These are phyloP conservation scores for Pittosporum tobira DNA, from an alignment of 129 eudicot species.

Conservation along the genomic window DNA sequence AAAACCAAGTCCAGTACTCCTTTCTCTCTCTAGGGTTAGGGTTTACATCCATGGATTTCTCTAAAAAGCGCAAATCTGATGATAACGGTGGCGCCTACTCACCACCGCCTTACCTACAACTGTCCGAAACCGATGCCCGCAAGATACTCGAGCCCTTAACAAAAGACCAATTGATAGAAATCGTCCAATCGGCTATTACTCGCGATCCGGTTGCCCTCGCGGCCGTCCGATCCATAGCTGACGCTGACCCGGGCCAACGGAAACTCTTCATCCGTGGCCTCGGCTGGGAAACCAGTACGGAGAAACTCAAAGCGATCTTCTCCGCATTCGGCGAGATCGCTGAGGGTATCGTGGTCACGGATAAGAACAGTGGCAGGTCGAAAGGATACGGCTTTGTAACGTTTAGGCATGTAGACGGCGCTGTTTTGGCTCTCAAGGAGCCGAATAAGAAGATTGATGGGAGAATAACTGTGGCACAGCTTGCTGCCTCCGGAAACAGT, in stretches of 20 bases:
- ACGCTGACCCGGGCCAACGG: slow-evolving; percentile 50
- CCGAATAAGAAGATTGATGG: slow-evolving; percentile 94
- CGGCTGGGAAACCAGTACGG: slow-evolving; percentile 75
- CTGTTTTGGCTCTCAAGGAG: slow-evolving; percentile 51
- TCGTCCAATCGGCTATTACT: slow-evolving; percentile 53
- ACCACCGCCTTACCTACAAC: slow-evolving; percentile 16
- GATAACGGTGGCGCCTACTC: slow-evolving; percentile 43
- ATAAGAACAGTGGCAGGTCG: slow-evolving; percentile 52
- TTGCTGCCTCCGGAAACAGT: slow-evolving; percentile 49
- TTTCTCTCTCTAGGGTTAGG: too few species aligned
- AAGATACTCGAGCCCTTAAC: slow-evolving; percentile 60
- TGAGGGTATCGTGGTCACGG: slow-evolving; percentile 71
- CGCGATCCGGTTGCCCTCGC: slow-evolving; percentile 51
- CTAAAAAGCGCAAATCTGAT: slow-evolving; percentile 70
- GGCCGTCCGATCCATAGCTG: slow-evolving; percentile 63
- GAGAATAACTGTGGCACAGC: slow-evolving; percentile 68
- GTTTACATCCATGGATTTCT: slow-evolving; percentile 48
- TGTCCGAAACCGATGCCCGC: slow-evolving; percentile 49
- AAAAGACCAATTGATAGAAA: slow-evolving; percentile 49
- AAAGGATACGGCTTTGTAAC: slow-evolving; percentile 92
- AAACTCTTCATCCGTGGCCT: slow-evolving; percentile 85
- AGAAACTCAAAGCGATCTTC: slow-evolving; percentile 47
- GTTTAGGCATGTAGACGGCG: slow-evolving; percentile 73
- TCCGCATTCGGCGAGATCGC: slow-evolving; percentile 57
- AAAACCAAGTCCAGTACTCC: too few species aligned